Percentiles rank a stretch among this genome's conserved stretches.
Evolutionary conservation across 257 asterid species (phyloP).

Genomic region (Solanum peruvianum): DNA sequence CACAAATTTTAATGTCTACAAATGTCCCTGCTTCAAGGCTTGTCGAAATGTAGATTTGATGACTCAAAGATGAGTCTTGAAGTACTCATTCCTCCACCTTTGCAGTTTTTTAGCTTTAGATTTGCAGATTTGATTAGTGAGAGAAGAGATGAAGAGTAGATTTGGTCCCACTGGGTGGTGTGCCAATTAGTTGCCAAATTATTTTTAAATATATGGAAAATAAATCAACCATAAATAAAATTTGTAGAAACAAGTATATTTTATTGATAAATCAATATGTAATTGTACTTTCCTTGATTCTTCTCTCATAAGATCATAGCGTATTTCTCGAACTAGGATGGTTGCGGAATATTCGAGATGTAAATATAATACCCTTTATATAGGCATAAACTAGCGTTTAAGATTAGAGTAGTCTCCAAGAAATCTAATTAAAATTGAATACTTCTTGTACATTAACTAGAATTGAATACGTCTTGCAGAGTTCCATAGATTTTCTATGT

Average conservation of each 20-base stretch:
- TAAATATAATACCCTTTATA: too few relatives aligned
- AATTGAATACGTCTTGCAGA: neutral
- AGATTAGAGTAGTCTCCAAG: neutral
- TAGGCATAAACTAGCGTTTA: neutral
- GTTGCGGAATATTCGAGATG: neutral
- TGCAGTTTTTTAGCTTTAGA: neutral
- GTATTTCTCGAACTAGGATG: neutral
- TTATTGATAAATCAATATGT: too few relatives aligned
- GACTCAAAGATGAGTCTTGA: neutral
- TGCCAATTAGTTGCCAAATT: neutral
- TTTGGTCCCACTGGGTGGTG: neutral
- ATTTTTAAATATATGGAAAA: too few relatives aligned
- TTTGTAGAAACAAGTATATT: neutral
- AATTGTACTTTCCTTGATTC: too few relatives aligned
- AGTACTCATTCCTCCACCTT: neutral
- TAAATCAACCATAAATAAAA: neutral
- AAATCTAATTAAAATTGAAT: neutral
- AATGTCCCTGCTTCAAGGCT: neutral
- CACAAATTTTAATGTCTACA: neutral
- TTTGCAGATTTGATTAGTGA: too few relatives aligned
- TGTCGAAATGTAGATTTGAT: neutral
- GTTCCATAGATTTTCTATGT: neutral
- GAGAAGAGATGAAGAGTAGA: too few relatives aligned
- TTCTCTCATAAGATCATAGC: too few relatives aligned
- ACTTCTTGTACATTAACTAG: neutral